Conservation (phyloP, 176 grass and related monocot species). For the Oryza meridionalis region DNA sequence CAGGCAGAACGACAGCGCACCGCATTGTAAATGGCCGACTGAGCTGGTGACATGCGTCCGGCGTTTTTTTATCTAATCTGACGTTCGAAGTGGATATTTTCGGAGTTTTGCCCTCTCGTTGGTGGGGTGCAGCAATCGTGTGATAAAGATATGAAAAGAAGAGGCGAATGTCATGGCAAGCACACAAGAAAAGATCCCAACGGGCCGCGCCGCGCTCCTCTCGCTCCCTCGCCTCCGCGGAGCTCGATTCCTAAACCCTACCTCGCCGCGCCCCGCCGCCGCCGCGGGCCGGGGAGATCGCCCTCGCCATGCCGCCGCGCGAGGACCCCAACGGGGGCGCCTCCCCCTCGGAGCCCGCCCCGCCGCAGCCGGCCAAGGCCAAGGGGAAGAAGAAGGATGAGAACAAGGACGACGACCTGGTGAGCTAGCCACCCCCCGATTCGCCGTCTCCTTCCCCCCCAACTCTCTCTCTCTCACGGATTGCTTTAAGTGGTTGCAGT, state of each 20-base stretch:
- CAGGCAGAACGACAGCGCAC: too few species aligned
- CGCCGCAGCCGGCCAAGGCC: slow-evolving; percentile 23
- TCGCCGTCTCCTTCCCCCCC: too few species aligned
- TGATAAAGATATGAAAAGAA: too few species aligned
- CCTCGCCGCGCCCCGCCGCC: not conserved
- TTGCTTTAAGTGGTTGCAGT: slow-evolving; percentile 40
- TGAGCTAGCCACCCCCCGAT: slow-evolving; percentile 22
- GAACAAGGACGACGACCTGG: slow-evolving; percentile 59
- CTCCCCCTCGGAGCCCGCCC: slow-evolving; percentile 17
- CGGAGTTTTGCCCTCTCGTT: too few species aligned
- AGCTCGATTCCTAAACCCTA: slow-evolving; percentile 11
- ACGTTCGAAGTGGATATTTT: too few species aligned
- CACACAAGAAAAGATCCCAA: too few species aligned
- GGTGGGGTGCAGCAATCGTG: too few species aligned
- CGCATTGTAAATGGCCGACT: too few species aligned
- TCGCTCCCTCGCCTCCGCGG: not conserved
- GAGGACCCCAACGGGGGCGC: not conserved
- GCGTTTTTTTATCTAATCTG: too few species aligned
- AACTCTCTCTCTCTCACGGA: not conserved
- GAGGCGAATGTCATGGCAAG: too few species aligned
- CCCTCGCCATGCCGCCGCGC: slow-evolving; percentile 28
- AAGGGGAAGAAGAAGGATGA: slow-evolving; percentile 56
- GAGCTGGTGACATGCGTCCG: too few species aligned
- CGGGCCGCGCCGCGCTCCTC: too few species aligned
- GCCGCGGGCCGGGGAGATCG: not conserved